phyloP scores from a whole-genome alignment of 768 basidiomycete species.

The Phaffia tasmanica region DNA sequence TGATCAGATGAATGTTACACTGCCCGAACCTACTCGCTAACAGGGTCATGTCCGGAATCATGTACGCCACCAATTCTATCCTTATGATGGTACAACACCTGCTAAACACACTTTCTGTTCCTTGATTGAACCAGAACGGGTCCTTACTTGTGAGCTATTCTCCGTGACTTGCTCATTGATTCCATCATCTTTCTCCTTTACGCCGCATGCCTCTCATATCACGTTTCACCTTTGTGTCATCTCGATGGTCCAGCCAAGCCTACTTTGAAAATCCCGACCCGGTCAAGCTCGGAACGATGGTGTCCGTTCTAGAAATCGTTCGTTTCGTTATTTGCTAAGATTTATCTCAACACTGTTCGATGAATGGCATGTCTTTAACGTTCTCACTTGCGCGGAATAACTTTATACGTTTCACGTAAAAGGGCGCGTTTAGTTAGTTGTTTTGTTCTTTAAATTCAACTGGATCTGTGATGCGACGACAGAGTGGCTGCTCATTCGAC shows the following conservation, averaged over 20 bases:
- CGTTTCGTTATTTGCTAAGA: not conserved
- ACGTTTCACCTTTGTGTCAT: too few species aligned
- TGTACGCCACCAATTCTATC: not conserved
- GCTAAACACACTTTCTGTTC: not conserved
- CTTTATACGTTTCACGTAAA: too few species aligned
- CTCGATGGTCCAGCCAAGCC: not conserved
- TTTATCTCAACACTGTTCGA: not conserved
- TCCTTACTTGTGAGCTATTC: constrained; percentile 11
- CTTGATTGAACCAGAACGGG: constrained; percentile 1
- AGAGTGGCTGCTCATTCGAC: too few species aligned
- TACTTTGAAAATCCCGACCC: constrained; percentile 12
- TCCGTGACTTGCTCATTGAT: not conserved
- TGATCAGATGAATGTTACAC: not conserved
- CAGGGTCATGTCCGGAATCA: constrained; percentile 22
- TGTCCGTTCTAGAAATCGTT: constrained; percentile 22
- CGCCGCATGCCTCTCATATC: too few species aligned
- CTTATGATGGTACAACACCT: not conserved
- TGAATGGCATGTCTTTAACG: not conserved
- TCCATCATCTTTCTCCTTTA: not conserved
- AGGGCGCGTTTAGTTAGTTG: not conserved
- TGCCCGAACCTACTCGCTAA: not conserved
- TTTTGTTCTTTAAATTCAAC: too few species aligned
- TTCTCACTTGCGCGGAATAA: not conserved
- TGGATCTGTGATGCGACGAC: not conserved
- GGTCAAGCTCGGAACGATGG: constrained; percentile 21